A percentile compares a stretch with the other conserved stretches of the same genome.
These are phyloP conservation scores for Mycena leptocephala DNA, from an alignment of 768 basidiomycete genomes.

Conservation along the genomic window DNA sequence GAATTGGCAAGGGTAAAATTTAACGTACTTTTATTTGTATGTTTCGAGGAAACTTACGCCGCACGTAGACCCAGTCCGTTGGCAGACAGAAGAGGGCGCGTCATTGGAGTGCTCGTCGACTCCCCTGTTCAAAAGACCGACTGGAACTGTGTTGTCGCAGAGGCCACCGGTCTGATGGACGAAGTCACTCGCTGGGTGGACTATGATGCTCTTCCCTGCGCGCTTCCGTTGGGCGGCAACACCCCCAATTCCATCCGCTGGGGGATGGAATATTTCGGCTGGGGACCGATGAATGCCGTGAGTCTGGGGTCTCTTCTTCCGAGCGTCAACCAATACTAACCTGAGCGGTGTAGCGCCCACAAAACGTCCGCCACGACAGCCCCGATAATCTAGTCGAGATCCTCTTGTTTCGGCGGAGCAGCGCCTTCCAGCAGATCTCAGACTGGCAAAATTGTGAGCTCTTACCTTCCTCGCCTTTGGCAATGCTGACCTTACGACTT, in stretches of 20 bases:
- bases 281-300: not conserved
- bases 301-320: too few species aligned
- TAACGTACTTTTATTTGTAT: not conserved
- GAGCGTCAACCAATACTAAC: not conserved
- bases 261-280: not conserved
- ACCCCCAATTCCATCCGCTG: not conserved
- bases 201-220: not conserved
- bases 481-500: not conserved
- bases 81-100: not conserved
- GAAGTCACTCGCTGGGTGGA: not conserved
- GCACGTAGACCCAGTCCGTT: not conserved
- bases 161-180: not conserved
- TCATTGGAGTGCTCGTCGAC: not conserved
- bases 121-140: not conserved
- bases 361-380: not conserved
- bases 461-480: not conserved
- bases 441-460: not conserved
- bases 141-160: not conserved
- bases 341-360: not conserved
- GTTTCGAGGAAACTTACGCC: too few species aligned
- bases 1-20: not conserved
- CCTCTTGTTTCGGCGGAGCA: not conserved
- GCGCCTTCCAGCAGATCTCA: not conserved
- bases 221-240: not conserved
- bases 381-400: not conserved